A percentile compares a stretch with the other conserved stretches of the same genome.
Conservation (phyloP, 345 rosid species). For the Eucalyptus camaldulensis region DNA sequence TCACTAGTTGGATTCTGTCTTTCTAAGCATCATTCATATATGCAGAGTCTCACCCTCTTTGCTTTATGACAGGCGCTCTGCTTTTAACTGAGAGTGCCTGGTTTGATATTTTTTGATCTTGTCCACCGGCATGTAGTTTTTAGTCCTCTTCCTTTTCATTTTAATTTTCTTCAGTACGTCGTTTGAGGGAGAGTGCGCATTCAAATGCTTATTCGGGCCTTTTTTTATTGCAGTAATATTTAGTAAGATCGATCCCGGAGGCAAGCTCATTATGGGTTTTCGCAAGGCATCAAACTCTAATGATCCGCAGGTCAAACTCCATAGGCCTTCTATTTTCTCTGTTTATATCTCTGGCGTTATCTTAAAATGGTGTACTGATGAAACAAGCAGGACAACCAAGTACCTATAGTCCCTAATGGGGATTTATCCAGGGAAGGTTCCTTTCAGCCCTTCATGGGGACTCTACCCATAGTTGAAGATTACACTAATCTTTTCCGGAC, state of each 20-base stretch:
- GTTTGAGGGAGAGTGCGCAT: not conserved
- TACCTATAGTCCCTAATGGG: constrained; percentile 38
- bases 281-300: constrained; percentile 78
- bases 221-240: constrained; percentile 55
- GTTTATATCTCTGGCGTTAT: not conserved
- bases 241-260: constrained; percentile 95
- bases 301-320: constrained; percentile 34
- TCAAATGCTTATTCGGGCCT: not conserved
- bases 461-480: constrained; percentile 48
- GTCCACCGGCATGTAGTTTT: not conserved
- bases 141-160: not conserved
- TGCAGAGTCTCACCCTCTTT: not conserved
- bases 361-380: not conserved
- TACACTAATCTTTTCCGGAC: constrained; percentile 70
- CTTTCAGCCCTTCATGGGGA: constrained; percentile 48
- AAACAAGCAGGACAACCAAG: constrained; percentile 36
- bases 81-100: not conserved
- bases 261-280: constrained; percentile 94
- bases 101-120: not conserved
- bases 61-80: not conserved
- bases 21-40: not conserved
- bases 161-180: not conserved
- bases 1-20: not conserved
- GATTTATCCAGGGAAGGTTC: constrained; percentile 44
- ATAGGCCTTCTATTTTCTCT: not conserved